Conservation (phyloP, 192 early-diverging fungal species). For the Umbelopsis ramanniana region DNA sequence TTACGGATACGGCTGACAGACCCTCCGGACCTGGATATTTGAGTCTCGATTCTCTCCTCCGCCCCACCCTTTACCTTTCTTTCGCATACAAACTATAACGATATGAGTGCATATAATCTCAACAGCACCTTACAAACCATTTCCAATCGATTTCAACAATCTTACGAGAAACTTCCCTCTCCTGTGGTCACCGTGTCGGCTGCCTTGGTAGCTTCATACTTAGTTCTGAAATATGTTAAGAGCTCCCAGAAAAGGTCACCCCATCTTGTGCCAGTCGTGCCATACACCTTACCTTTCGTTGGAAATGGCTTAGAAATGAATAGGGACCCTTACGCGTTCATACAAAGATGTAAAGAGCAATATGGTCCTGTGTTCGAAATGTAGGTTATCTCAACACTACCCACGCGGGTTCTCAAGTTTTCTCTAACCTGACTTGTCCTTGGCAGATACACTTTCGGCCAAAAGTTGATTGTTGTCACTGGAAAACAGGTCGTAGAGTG, state of each 20-base stretch:
- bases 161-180: neutral
- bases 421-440: neutral
- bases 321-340: constrained; percentile 22
- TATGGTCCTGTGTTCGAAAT: constrained; percentile 30
- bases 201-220: neutral
- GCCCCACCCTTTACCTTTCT: neutral
- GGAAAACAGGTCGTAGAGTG: constrained; percentile 19
- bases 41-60: too few species aligned
- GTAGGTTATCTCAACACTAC: neutral
- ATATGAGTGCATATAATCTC: neutral
- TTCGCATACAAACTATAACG: too few species aligned
- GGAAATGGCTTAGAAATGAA: constrained; percentile 22
- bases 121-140: neutral
- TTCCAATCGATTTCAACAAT: neutral
- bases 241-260: neutral
- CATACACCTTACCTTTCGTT: constrained; percentile 21
- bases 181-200: constrained; percentile 9
- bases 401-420: neutral
- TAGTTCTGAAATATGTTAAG: neutral
- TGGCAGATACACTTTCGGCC: constrained; percentile 4
- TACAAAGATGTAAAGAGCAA: constrained; percentile 11
- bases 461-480: constrained; percentile 14
- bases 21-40: too few species aligned
- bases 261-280: neutral
- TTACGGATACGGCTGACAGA: too few species aligned